These are phyloP conservation scores for Stachybotrys elegans DNA, from an alignment of 2,329 filamentous ascomycete species.

Conservation along the genomic window DNA sequence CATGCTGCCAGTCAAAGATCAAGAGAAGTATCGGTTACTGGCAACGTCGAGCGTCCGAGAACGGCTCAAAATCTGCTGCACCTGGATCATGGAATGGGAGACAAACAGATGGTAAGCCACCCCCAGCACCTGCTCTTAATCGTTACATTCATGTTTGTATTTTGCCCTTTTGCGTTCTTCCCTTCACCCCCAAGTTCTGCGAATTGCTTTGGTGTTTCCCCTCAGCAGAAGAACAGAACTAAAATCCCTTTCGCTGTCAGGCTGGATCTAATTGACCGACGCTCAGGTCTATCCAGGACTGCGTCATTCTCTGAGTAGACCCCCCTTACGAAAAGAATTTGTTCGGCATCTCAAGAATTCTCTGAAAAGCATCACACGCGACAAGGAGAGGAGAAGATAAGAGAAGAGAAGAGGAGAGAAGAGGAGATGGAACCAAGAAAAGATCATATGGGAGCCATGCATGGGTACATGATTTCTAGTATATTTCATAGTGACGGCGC, in stretches of 20 bases:
- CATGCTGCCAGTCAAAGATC: constrained; percentile 70
- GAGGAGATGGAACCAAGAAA: no score
- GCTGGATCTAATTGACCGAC: constrained; percentile 19
- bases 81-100: constrained; percentile 73
- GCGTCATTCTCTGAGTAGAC: constrained; percentile 24
- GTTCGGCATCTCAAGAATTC: no score
- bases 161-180: not conserved
- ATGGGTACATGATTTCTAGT: no score
- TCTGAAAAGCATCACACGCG: no score
- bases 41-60: constrained; percentile 71
- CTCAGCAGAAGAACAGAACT: constrained; percentile 6
- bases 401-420: no score
- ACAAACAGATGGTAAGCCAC: constrained; percentile 62
- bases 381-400: no score
- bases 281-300: constrained; percentile 24
- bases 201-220: not conserved
- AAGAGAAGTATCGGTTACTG: constrained; percentile 75
- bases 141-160: not conserved
- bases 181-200: not conserved
- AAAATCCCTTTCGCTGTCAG: constrained; percentile 15
- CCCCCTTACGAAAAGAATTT: constrained; percentile 9
- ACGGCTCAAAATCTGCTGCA: constrained; percentile 74
- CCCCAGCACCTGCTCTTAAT: not conserved
- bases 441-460: no score
- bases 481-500: no score